Base-by-base conservation (phyloP, 208 protist genomes). In the Trypanosoma theileri region DNA sequence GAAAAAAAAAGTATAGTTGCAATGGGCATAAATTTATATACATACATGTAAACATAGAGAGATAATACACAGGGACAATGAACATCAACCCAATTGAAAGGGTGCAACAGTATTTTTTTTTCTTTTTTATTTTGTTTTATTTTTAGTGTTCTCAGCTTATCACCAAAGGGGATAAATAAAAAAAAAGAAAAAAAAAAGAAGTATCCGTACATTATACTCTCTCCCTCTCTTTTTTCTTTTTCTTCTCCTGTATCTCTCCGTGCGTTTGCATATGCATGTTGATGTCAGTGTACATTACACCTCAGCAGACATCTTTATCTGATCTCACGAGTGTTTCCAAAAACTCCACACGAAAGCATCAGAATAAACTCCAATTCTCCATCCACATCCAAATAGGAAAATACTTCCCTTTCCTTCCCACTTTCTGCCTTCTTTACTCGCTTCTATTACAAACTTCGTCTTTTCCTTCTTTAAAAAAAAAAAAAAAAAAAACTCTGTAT, bases 1-100 rank as follows among this genome's bases (percentile, higher is more conserved):
- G 28, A 72, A 66, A 28, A 40, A 63, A 70, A 45, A 63, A 40
- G 54, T 41, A 28, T 4, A 3, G 9, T 22, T 24, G 50, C 50
- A 54, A 54, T 54, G 50, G 24, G 22, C 13, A 24, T 4, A 54
- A 22, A 28, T 54, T 11, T 54, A 24, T 17, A 28, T 54, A 12
- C 8, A 17, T n/a, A 24, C 50, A 54, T 24, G 8, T 54, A 11
- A 4, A 54, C 50, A 12, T 8, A 19, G 7, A 14, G 46, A 51
- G 46, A 21, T 1, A 35, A 35, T 1, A 35, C 4, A 35, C 28
- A 35, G 1, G 28, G 28, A n/a, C 6, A 35, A 35, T 35, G 1
- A 35, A 6, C 28, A 35, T 35, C 1, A 35, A 35, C 28, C 28
- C 28, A 35, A 35, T 35, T 8, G 28, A 35, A 35, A 35, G 28